phyloP scores from a whole-genome alignment of 1,284 basidiomycete genomes.

The Meira nashicola region DNA sequence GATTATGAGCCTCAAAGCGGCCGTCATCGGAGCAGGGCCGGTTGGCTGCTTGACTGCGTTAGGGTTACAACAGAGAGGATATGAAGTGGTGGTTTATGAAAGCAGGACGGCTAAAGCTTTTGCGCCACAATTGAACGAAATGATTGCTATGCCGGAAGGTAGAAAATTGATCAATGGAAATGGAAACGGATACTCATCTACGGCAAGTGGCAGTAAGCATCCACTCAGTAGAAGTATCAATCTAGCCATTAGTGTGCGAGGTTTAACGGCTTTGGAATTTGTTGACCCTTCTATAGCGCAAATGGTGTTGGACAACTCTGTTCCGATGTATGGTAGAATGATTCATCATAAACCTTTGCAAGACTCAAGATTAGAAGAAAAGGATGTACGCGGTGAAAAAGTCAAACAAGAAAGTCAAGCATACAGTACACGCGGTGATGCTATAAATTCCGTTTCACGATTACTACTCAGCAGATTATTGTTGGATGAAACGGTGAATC shows the following conservation, averaged over 20 bases:
- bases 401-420: neutral
- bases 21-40: conserved; percentile 75
- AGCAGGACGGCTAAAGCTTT: conserved; percentile 58
- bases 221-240: conserved; percentile 73
- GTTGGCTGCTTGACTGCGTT: conserved; percentile 89
- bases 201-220: conserved; percentile 16
- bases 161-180: conserved; percentile 11
- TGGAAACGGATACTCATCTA: conserved; percentile 24
- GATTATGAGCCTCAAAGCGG: conserved; percentile 14
- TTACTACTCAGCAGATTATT: conserved; percentile 78
- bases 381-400: neutral
- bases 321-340: conserved; percentile 94
- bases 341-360: conserved; percentile 64
- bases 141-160: no score
- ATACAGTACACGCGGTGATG: conserved; percentile 57
- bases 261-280: conserved; percentile 76
- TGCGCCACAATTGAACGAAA: no score
- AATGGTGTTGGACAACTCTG: conserved; percentile 70
- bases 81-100: conserved; percentile 85
- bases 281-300: conserved; percentile 64
- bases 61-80: conserved; percentile 78
- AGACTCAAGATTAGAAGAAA: neutral
- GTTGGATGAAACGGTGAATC: conserved; percentile 65
- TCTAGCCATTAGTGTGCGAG: conserved; percentile 87
- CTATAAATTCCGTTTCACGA: conserved; percentile 88